Evolutionary conservation across 306 rosid genomes (phyloP), one percentile per base, ranked within the genome.

Genomic region (Cucumis hystrix): DNA sequence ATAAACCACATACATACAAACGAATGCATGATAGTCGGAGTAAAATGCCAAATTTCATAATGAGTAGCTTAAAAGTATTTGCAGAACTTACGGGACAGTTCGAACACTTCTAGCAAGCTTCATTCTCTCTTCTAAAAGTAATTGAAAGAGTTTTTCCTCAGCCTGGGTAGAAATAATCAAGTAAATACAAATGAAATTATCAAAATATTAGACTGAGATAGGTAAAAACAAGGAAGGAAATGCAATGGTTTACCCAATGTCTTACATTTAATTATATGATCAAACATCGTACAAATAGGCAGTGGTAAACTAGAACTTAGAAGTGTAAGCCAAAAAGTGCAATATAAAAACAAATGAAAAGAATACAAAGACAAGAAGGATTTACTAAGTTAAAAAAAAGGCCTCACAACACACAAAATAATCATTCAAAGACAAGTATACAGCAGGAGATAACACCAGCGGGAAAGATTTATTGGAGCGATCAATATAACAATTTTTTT

Each of bases 61-160:
- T 28, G 30, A 28, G 40, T 40, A 28, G 30, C 30, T 28, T 28
- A 28, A 28, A 45, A 23, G 60, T 49, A 47, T 49, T 15, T 47
- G 8, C 7, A 25, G 15, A 71, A 71, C 95, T 2, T 84, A 93
- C 98, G 96, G 96, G 59, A 97, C 98, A 18, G 97, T 93, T 87
- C 96, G 96, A 54, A 85, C 74, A 43, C 82, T 57, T 84, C 89
- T 85, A 77, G 98, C 96, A 54, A 91, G 89, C 82, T 91, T 89
- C 80, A 90, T 82, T 87, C 98, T 89, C 87, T 89, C 98, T 81
- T 89, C 97, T 63, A 93, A 85, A 87, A 93, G 96, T 91, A 80
- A 75, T 73, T 76, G 90, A 80, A 87, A 86, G 69, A 93, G 87
- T 80, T 85, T 83, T 45, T 69, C 79, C 85, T 93, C 98, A 40